phyloP scores from a whole-genome alignment of 2,329 filamentous ascomycete species.

The Whalleya microplaca region DNA sequence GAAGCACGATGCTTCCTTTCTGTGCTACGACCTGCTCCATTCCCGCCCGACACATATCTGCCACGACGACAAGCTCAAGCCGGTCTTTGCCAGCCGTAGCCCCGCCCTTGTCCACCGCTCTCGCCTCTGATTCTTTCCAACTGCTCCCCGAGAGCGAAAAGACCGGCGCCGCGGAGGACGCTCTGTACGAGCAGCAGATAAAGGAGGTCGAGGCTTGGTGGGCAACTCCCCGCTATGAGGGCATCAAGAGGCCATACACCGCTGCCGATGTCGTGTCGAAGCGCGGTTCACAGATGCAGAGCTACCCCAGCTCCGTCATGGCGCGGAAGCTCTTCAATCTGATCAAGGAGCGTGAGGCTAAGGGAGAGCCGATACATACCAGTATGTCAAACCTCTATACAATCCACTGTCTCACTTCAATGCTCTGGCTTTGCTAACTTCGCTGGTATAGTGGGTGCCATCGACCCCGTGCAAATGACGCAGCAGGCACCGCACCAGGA shows the following conservation, averaged over 20 bases:
- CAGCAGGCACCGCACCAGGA: constrained; percentile 97
- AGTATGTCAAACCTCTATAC: constrained; percentile 58
- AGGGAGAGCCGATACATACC: constrained; percentile 89
- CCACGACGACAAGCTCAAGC: constrained; percentile 44
- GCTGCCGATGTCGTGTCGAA: constrained; percentile 93
- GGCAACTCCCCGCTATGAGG: constrained; percentile 80
- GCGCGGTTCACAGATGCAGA: constrained; percentile 82
- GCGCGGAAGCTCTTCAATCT: constrained; percentile 93
- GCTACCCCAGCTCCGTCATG: constrained; percentile 92
- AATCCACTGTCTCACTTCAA: not conserved
- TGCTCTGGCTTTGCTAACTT: not conserved
- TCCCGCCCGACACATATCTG: constrained; percentile 42
- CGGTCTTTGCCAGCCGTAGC: constrained; percentile 62
- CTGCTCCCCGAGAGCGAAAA: constrained; percentile 79
- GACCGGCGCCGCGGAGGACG: constrained; percentile 79
- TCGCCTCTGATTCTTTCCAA: constrained; percentile 81
- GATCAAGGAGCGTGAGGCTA: constrained; percentile 74
- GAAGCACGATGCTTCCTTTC: constrained; percentile 24
- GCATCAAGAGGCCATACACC: constrained; percentile 90
- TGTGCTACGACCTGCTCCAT: constrained; percentile 20
- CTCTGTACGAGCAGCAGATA: constrained; percentile 81
- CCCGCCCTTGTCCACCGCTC: constrained; percentile 62
- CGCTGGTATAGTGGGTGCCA: constrained; percentile 76
- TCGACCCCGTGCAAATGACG: constrained; percentile 99
- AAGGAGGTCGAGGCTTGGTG: constrained; percentile 90